Base-by-base conservation (phyloP, 1,284 basidiomycete species). In the Amylostereum chailletii region DNA sequence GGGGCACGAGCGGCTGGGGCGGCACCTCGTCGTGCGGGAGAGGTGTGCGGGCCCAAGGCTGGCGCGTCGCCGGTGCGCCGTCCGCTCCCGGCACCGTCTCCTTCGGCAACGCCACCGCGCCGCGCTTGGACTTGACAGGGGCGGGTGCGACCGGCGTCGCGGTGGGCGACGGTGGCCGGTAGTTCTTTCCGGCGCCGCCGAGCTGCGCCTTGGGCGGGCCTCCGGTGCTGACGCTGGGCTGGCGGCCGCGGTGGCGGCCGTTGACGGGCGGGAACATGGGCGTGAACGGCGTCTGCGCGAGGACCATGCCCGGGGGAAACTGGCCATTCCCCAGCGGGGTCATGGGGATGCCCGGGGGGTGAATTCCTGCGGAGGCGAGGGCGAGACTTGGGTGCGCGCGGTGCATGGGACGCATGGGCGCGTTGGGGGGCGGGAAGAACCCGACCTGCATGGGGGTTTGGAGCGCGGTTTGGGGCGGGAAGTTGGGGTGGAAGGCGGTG, bases 161-260 rank as follows among this genome's bases (percentile, higher is more conserved):
- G 43, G 52, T 55, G 36, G 72, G 65, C 2, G 81, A 81, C 51
- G 84, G 64, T 11, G 85, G 84, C 61, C 79, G 84, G 48, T 80
- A 72, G 65, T 86, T 90, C 47, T 83, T 75, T 48, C 78, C 76
- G 5, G 85, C 87, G 2, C 87, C 87, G 11, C 87, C 87, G 4
- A 90, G 68, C 2, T 80, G 74, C 1, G 88, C 88, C 62, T 90
- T 90, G 11, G 88, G 87, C 9, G 87, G 87, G 3, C 87, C 87
- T 10, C 88, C 88, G 10, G 71, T 66, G 57, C 70, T 75, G 51
- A 90, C 73, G 58, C 84, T 88, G 32, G 77, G 75, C 50, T 85
- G 77, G 49, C 86, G 65, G 53, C 76, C 71, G 55, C 71, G 72
- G 5, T 46, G 53, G 19, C 19, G 19, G 19, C 19, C 19, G 19